These are phyloP conservation scores for Psidium guajava DNA, from an alignment of 345 rosid genomes.

Conservation along the genomic window DNA sequence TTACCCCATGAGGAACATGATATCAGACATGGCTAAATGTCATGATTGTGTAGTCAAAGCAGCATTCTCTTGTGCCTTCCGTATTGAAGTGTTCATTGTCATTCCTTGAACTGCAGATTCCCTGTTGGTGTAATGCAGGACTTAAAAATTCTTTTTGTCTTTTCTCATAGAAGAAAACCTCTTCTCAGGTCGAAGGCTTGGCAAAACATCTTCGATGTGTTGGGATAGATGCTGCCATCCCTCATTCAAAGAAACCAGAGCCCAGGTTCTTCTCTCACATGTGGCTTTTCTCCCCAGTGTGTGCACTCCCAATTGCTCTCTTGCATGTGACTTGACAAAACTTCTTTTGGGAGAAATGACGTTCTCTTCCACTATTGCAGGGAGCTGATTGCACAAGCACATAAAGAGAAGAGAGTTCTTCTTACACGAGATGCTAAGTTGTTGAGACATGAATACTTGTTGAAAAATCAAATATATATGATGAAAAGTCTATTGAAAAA, in stretches of 20 bases:
- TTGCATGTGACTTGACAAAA: neutral
- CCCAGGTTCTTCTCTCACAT: slow-evolving; percentile 30
- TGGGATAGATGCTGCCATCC: slow-evolving; percentile 84
- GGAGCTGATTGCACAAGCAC: slow-evolving; percentile 75
- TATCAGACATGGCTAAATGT: neutral
- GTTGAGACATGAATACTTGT: slow-evolving; percentile 67
- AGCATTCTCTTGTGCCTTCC: neutral
- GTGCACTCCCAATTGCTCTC: neutral
- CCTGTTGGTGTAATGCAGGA: neutral
- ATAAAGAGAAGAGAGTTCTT: slow-evolving; percentile 65
- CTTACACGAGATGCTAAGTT: slow-evolving; percentile 87
- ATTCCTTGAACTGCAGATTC: neutral
- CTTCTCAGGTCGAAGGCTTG: slow-evolving; percentile 75
- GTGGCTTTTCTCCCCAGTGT: neutral
- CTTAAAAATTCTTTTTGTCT: neutral
- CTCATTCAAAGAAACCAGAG: slow-evolving; percentile 56
- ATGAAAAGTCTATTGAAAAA: slow-evolving; percentile 81
- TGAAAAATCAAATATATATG: slow-evolving; percentile 63
- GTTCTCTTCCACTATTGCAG: slow-evolving; percentile 19
- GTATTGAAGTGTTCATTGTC: neutral
- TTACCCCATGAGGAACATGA: neutral
- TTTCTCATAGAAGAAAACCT: neutral
- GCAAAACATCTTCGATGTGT: slow-evolving; percentile 94
- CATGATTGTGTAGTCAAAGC: neutral
- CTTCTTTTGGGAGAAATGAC: neutral